Evolutionary conservation across 352 stramenopile species (phyloP), one percentile per base, ranked within the genome.

Genomic region (Globisporangium echinulatum): DNA sequence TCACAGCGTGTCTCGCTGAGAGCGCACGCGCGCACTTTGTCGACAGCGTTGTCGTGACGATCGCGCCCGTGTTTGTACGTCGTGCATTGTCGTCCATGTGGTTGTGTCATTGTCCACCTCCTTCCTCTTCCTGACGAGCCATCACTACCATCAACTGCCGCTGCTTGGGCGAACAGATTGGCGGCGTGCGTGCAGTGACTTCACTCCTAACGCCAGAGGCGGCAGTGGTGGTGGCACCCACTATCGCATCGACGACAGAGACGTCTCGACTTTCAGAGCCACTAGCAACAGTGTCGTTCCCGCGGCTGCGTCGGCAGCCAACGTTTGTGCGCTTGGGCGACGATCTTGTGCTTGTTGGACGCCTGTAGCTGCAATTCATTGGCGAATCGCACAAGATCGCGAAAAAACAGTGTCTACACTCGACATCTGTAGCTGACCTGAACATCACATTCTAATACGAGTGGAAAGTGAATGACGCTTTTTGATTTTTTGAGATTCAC

Each of bases 61-160:
- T 96, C 36, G 83, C 87, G 4, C 87, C 87, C 3, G 82, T 70
- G 10, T 93, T 94, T 59, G 83, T 96, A 77, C 59, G 77, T 77
- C 17, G 36, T 49, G 54, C 19, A 40, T 25, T 60, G 7, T 52
- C 42, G 19, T 17, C 59, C 42, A 33, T 33, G 25, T 33, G 25
- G 25, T 2, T 33, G 25, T 33, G 25, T 33, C 25, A 33, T 33
- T 3, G 25, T 33, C 25, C 25, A 33, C 25, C 25, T 33, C 25
- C 25, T 33, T 33, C 2, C 25, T 33, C 25, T 33, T 33, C 25
- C 25, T 33, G 25, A 33, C 25, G 25, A 33, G 25, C 25, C 25
- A 33, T 33, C 25, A 2, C 25, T 33, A 33, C 25, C 25, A 33
- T 33, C 25, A 33, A 42, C 15, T 25, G 50, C 38, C n/a, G 4